Base-by-base conservation (phyloP, 2,329 filamentous ascomycete species). In the Tolypocladium sp. region DNA sequence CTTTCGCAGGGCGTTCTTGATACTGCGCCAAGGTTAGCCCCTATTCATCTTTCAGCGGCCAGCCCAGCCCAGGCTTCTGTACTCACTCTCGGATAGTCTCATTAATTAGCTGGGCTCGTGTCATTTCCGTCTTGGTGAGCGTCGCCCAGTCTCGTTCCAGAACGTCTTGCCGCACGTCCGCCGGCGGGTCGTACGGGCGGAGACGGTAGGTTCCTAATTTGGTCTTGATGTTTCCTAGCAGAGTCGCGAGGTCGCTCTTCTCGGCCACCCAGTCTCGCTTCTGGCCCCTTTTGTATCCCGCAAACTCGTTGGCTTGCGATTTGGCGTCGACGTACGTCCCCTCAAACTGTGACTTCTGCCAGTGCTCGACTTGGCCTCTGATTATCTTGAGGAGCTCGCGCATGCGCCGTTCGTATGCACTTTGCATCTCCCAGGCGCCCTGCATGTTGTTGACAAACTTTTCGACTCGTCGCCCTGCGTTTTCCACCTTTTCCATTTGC, bases 361-460 rank as follows among this genome's bases (percentile, higher is more conserved):
- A 99, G 60, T 80, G 73, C 58, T 88, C 80, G 55, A 87, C 82
- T 73, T 96, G 92, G 63, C 82, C 82, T 33, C 82, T 80, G 66
- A 97, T 91, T 63, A 86, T 82, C 65, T 85, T 81, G 63, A 97
- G 79, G 46, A 99, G 80, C 65, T 87, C 90, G 60, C 85, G 85
- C 90, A 97, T 96, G 61, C 94, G 85, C 69, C 89, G 83, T 79
- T 99, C 94, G 71, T 93, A 99, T 37, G 89, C 90, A 70, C 91
- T 96, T 75, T 99, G 92, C 94, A 99, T 99, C 76, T 97, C 93
- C 94, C 94, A 99, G 10, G 94, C 93, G 27, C 94, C 94, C 71
- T 97, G 92, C 94, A 99, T 97, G 73, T 94, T 97, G 71, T 91
- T 91, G 67, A 99, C 90, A 69, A 99, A 99, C 75, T 99, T 99